Evolutionary conservation across 768 basidiomycete species (phyloP).

Genomic region (Crucibulum laeve): DNA sequence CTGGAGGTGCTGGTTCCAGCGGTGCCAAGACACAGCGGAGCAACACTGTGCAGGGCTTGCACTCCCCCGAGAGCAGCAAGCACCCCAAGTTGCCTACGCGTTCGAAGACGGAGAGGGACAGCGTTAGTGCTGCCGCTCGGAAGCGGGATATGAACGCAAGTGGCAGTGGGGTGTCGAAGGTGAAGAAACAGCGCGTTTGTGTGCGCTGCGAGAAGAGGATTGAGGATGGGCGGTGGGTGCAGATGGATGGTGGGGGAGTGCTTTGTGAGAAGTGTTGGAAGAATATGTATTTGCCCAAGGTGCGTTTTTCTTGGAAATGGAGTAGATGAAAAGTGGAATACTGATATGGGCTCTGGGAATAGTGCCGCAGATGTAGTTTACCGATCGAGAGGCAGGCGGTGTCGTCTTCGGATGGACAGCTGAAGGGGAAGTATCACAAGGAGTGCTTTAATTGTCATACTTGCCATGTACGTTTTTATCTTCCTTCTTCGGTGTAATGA

Average conservation of each 20-base stretch:
- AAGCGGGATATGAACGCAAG: slow-evolving; percentile 9
- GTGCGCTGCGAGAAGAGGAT: slow-evolving; percentile 65
- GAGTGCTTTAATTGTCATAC: slow-evolving; percentile 86
- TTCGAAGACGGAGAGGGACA: slow-evolving; percentile 33
- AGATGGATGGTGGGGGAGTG: slow-evolving; percentile 68
- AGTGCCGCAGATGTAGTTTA: slow-evolving; percentile 85
- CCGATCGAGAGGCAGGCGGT: slow-evolving; percentile 92
- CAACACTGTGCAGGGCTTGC: slow-evolving; percentile 46
- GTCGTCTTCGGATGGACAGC: slow-evolving; percentile 86
- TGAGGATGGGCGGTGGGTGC: slow-evolving; percentile 80
- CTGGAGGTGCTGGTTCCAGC: background rate
- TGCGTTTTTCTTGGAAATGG: slow-evolving; percentile 25
- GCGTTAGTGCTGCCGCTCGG: slow-evolving; percentile 7
- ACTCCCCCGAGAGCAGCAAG: slow-evolving; percentile 39
- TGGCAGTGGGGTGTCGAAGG: slow-evolving; percentile 25
- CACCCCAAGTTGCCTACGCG: slow-evolving; percentile 53
- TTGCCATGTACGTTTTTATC: slow-evolving; percentile 56
- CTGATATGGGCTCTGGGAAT: background rate
- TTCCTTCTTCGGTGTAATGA: slow-evolving; percentile 1
- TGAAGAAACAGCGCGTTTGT: slow-evolving; percentile 46
- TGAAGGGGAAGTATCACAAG: slow-evolving; percentile 93
- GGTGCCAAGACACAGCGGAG: slow-evolving; percentile 34
- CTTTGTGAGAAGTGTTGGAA: slow-evolving; percentile 94
- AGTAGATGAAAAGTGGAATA: background rate
- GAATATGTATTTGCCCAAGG: slow-evolving; percentile 92